Evolutionary conservation across 2,329 filamentous ascomycete genomes (phyloP).

Genomic region (Cordyceps tenuipes): DNA sequence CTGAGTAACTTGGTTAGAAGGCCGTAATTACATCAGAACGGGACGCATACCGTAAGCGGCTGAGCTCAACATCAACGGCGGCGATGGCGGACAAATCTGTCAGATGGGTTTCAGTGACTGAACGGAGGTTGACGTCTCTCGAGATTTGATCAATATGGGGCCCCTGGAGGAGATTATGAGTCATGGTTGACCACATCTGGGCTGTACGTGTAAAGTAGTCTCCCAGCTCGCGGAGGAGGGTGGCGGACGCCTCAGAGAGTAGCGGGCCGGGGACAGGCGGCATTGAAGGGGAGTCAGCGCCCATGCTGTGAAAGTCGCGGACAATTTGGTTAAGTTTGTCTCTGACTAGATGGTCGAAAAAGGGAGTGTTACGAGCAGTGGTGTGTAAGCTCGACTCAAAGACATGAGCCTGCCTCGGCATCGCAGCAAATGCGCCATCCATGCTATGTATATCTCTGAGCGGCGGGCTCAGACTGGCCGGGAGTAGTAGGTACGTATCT

Average conservation of each 20-base stretch:
- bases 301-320: constrained; percentile 5
- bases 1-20: constrained; percentile 16
- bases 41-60: constrained; percentile 25
- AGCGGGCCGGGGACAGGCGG: constrained; percentile 11
- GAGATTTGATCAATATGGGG: constrained; percentile 24
- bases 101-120: constrained; percentile 18
- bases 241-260: constrained; percentile 16
- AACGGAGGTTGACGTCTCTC: constrained; percentile 21
- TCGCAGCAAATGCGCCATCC: constrained; percentile 2
- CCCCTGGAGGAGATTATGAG: constrained; percentile 25
- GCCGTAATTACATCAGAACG: constrained; percentile 3
- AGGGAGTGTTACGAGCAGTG: not conserved
- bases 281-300: constrained; percentile 6
- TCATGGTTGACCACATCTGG: constrained; percentile 25
- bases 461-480: not conserved
- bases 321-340: not conserved
- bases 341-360: constrained; percentile 5
- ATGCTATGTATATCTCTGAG: constrained; percentile 6
- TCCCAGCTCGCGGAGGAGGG: constrained; percentile 26
- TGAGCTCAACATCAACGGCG: constrained; percentile 25
- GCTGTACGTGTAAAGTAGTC: constrained; percentile 29
- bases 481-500: not conserved
- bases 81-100: constrained; percentile 23
- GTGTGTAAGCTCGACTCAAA: constrained; percentile 10
- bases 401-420: constrained; percentile 4